Conservation (phyloP, 257 asterid species). For the Solanum paucissectum region DNA sequence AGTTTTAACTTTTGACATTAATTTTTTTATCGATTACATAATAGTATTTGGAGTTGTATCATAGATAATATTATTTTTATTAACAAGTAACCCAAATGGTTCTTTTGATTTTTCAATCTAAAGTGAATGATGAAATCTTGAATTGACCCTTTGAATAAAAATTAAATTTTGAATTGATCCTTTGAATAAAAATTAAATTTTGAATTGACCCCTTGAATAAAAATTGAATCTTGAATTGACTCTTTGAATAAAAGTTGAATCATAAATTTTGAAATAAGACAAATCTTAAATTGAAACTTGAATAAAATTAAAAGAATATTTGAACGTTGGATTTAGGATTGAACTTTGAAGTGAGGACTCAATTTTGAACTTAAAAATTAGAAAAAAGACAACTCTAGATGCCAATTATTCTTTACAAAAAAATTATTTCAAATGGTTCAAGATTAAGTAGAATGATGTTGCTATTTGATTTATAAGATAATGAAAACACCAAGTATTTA, state of each 20-base stretch:
- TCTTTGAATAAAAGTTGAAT: background rate
- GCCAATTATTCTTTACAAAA: background rate
- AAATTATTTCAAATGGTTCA: background rate
- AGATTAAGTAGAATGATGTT: background rate
- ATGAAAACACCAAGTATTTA: background rate
- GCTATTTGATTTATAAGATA: background rate
- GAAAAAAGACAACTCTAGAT: background rate
- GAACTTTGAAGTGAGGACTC: background rate
- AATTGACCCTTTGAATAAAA: too few relatives aligned
- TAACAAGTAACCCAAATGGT: background rate
- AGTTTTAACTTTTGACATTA: background rate
- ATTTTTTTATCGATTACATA: too few relatives aligned
- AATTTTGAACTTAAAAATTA: background rate
- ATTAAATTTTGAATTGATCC: too few relatives aligned
- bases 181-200: too few relatives aligned
- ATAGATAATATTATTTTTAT: too few relatives aligned
- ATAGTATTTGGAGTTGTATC: background rate
- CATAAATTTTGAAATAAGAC: background rate
- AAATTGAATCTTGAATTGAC: too few relatives aligned
- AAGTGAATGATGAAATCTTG: background rate
- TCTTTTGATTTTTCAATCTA: background rate
- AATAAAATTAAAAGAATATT: background rate
- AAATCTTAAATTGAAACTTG: background rate
- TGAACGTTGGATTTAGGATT: background rate
- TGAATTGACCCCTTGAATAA: too few relatives aligned